Percentiles rank a stretch among this genome's conserved stretches.
Conservation (phyloP, 2,329 filamentous ascomycete species). For the Parastagonospora nodorum region DNA sequence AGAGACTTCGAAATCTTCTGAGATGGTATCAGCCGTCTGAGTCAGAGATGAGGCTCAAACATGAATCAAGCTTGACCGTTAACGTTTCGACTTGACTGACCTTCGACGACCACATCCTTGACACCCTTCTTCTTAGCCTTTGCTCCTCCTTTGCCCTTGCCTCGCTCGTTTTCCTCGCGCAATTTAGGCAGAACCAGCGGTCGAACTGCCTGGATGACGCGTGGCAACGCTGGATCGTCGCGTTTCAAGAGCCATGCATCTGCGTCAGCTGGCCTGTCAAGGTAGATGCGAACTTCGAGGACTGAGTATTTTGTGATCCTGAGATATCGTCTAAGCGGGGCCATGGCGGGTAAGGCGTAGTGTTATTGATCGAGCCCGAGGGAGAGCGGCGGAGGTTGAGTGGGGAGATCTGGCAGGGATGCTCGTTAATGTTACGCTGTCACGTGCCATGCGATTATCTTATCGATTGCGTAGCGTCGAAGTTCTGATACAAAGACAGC, state of each 20-base stretch:
- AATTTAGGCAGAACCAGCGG: conserved; percentile 89
- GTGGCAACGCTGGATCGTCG: conserved; percentile 75
- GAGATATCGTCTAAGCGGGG: conserved; percentile 85
- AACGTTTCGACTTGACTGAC: conserved; percentile 54
- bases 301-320: conserved; percentile 92
- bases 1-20: conserved; percentile 94
- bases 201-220: conserved; percentile 82
- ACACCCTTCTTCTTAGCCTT: conserved; percentile 77
- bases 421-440: conserved; percentile 17
- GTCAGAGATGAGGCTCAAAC: conserved; percentile 7
- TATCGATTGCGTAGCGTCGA: background rate
- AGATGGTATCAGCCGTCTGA: conserved; percentile 17
- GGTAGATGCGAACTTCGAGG: conserved; percentile 94
- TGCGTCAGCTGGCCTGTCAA: conserved; percentile 84
- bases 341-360: conserved; percentile 61
- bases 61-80: no score
- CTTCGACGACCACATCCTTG: conserved; percentile 84
- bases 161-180: conserved; percentile 75
- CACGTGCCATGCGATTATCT: conserved; percentile 22
- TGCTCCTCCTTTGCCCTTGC: conserved; percentile 63
- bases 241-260: conserved; percentile 84
- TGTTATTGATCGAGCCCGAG: background rate
- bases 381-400: background rate
- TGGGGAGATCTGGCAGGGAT: background rate
- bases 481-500: background rate